Evolutionary conservation across 148 eudicot species (phyloP).

Genomic region (Rhododendron henanense): DNA sequence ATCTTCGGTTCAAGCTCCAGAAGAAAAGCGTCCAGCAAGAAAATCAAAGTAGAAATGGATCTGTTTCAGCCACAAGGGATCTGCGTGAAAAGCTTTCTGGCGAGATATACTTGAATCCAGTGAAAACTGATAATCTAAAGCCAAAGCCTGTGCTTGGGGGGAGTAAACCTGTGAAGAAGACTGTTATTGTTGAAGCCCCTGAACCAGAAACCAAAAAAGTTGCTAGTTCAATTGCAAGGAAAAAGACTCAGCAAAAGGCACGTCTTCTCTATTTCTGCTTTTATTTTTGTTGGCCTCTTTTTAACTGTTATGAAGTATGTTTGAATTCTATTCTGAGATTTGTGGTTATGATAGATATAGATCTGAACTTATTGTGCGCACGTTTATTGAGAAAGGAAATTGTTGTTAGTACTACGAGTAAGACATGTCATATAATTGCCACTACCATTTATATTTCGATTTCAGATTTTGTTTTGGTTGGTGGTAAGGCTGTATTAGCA

Average conservation of each 20-base stretch:
- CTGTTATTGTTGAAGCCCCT: slow-evolving; percentile 55
- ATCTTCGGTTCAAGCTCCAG: slow-evolving; percentile 87
- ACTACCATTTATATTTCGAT: background rate
- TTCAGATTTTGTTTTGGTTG: background rate
- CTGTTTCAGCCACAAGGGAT: slow-evolving; percentile 57
- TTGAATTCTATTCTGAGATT: background rate
- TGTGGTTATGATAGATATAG: background rate
- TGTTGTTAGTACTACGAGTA: background rate
- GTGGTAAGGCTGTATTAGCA: background rate
- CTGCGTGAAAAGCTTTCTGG: slow-evolving; percentile 93
- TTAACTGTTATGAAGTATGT: background rate
- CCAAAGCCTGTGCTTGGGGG: slow-evolving; percentile 50
- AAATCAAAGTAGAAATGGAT: slow-evolving; percentile 34
- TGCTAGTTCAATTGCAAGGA: slow-evolving; percentile 42
- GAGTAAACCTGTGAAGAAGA: slow-evolving; percentile 61
- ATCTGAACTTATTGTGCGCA: background rate
- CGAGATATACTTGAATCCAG: slow-evolving; percentile 35
- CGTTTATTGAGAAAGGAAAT: background rate
- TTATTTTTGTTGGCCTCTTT: background rate
- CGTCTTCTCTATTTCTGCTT: background rate
- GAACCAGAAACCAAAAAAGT: slow-evolving; percentile 51
- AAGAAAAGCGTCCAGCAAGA: slow-evolving; percentile 42
- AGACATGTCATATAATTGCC: background rate
- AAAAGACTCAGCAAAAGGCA: slow-evolving; percentile 66
- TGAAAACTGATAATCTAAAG: slow-evolving; percentile 41